Evolutionary conservation across 108 stramenopile genomes (phyloP), one percentile per base, ranked within the genome.

Genomic region (Cyclostephanos invisitatus): DNA sequence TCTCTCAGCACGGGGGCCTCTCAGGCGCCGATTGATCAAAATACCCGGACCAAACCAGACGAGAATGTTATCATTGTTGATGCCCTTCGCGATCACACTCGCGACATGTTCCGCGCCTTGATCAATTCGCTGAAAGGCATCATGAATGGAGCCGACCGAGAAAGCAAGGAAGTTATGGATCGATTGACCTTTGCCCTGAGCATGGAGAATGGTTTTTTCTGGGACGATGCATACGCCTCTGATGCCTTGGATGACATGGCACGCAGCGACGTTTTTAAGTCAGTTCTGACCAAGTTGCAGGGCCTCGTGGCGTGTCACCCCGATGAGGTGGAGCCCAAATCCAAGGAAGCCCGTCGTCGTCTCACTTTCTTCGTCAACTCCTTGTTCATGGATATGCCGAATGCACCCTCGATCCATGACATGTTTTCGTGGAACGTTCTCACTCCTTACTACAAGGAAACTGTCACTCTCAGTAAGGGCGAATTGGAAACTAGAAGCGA

Each of bases 341-440:
- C 92, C 17, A 91, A 91, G 69, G 98, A 99, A 78, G 98, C 88
- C 3, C 84, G 90, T 27, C 90, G 97, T 50, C 91, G 98, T 67
- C 75, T 99, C 50, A 96, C 96, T 3, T 98, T 97, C 84, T 99
- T 99, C 74, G 93, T 97, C 57, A 99, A 99, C 75, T 94, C 97
- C 21, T 83, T 99, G 8, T 98, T 97, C 89, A 99, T 99, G 98
- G 97, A 99, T 68, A 91, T 99, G 84, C 98, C 98, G 4, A 82
- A 95, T 83, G 96, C 97, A 14, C 96, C 97, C 7, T 94, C 95
- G 17, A 91, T 97, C 61, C 87, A 91, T 57, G 94, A 95, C 64
- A 97, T 97, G 96, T 92, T 95, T 69, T 96, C 95, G 15, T 98
- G 96, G 95, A 97, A 97, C 65, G 92, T 95, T 47, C 64, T 99